Base-by-base conservation (phyloP, 2,329 filamentous ascomycete species). In the Colletotrichum coccodes region DNA sequence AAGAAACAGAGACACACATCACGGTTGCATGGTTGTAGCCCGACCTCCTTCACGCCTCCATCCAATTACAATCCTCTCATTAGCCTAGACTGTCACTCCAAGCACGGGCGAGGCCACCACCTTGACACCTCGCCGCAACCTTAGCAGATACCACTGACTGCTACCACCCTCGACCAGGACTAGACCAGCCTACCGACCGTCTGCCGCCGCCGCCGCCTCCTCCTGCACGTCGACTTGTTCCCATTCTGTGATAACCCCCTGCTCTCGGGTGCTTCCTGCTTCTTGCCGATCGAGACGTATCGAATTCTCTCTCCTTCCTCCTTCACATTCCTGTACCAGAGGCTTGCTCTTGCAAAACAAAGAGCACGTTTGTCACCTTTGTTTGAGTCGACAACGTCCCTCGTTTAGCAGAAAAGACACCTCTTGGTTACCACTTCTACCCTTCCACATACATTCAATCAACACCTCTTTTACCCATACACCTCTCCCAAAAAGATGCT, bases 401-500 rank as follows among this genome's bases (percentile, higher is more conserved):
- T 40, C 38, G 26, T 64, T 42, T 56, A 38, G 64, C 52, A 68
- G 52, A 64, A 46, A 47, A 64, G 52, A 68, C 60, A 64, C 36
- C 60, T 63, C 59, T 64, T 36, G 61, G 65, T 65, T 66, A 63
- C 36, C 53, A 63, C 28, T 50, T 50, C 18, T 49, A 47, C 30
- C 60, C 44, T 52, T 61, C 53, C 26, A 23, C 42, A 46, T 28
- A 30, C 38, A 16, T 42, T 32, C 50, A 23, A 16, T 42, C 59
- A 34, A 50, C 34, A 38, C 52, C 58, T 52, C 40, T 49, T 42
- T 57, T 58, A 65, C 56, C 58, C 58, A 46, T 67, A 58, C 34
- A 28, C 23, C 59, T n/a, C 47, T 14, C 40, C 49, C 84, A 73
- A 74, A 75, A 77, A 71, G 70, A 88, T 87, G 86, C 78, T 87